Evolutionary conservation across 176 grass and related monocot genomes (phyloP).

Genomic region (Paspalum vaginatum): DNA sequence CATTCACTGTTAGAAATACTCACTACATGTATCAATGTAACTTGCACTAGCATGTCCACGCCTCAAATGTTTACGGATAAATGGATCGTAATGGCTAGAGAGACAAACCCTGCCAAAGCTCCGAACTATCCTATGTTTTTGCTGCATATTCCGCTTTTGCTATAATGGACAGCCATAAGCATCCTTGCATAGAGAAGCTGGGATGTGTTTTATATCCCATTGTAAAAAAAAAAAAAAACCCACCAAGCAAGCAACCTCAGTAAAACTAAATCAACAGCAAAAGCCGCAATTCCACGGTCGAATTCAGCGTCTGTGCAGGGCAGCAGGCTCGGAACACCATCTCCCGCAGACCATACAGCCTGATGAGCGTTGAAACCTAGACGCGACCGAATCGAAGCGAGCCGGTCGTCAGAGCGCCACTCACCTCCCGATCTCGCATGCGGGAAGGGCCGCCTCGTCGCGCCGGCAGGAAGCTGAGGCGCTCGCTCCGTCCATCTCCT

Average conservation of each 20-base stretch:
- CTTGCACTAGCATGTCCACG: background rate
- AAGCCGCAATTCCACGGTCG: background rate
- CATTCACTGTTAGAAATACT: background rate
- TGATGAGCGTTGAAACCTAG: background rate
- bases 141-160: no score
- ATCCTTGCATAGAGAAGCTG: no score
- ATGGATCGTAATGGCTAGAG: background rate
- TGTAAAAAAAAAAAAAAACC: no score
- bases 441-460: constrained; percentile 36
- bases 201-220: no score
- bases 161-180: no score
- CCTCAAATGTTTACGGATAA: background rate
- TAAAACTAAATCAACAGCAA: background rate
- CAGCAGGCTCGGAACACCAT: background rate
- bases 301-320: background rate
- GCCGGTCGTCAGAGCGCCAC: background rate
- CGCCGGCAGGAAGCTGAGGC: constrained; percentile 46
- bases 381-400: constrained; percentile 27
- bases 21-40: background rate
- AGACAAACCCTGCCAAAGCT: background rate
- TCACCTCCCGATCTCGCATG: constrained; percentile 71
- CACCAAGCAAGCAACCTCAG: background rate
- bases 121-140: no score
- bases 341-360: background rate
- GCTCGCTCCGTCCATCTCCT: constrained; percentile 65